Evolutionary conservation across 2,329 filamentous ascomycete genomes (phyloP), one percentile per base, ranked within the genome.

Genomic region (Myriangium duriaei): DNA sequence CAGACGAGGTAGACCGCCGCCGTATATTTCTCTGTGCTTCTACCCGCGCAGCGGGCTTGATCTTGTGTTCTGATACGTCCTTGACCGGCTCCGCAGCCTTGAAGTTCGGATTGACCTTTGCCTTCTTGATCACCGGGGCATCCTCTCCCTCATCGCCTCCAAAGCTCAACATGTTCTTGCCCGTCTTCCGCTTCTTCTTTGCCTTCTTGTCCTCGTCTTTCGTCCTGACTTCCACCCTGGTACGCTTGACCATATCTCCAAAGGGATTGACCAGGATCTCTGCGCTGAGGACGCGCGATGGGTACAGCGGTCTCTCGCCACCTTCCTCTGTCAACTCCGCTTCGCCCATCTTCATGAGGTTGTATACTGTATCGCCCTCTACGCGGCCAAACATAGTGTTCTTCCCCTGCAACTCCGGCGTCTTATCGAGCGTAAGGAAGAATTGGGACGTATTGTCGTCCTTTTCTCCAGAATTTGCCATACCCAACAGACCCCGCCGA

Each of bases 381-480:
- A 98, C 73, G 40, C 91, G 71, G 12, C 91, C 91, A 64, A 98
- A 96, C 57, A 96, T 64, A 1, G 91, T 96, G 58, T 95, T 95
- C 61, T 83, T 84, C 36, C 80, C 81, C 49, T 81, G 84, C 52
- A 98, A 59, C 64, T 96, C 86, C 16, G 85, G 78, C 15, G 87
- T 86, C 39, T 68, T 67, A 45, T 76, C 86, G 37, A 98, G 63
- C 0, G 91, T 96, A 44, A 98, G 79, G 65, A 98, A 98, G 68
- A 96, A 96, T 60, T 98, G 91, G 58, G 85, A 94, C 21, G 85
- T 83, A 62, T 96, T 96, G 39, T 82, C 82, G 51, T 87, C 70
- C 18, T 72, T 71, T 36, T 63, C 65, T 32, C 86, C 79, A 44
- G 82, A 80, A 59, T 96, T 96, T 17, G 91, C 91, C 86, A 96